Conservation (phyloP, 495 filamentous ascomycete species). For the Neurospora intermedia region DNA sequence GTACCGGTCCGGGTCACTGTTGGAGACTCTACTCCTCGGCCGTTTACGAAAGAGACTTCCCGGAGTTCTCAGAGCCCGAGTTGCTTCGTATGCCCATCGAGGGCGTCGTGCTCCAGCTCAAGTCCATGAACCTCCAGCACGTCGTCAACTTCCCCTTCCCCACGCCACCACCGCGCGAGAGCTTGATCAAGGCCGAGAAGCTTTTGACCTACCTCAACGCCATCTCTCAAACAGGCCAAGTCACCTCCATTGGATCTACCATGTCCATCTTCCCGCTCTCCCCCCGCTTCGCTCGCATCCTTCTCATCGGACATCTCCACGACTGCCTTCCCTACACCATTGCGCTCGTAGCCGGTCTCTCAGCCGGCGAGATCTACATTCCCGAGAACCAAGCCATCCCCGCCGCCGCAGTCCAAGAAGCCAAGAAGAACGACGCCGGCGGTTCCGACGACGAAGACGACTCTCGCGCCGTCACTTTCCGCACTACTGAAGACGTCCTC, state of each 20-base stretch:
- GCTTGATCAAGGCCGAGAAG: constrained; percentile 76
- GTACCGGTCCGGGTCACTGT: constrained; percentile 93
- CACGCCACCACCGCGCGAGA: constrained; percentile 72
- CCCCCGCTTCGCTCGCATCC: constrained; percentile 82
- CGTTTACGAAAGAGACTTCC: constrained; percentile 84
- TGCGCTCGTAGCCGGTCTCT: constrained; percentile 78
- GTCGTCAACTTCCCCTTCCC: constrained; percentile 97
- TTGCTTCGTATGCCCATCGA: constrained; percentile 89
- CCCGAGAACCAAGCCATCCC: constrained; percentile 68
- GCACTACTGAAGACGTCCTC: constrained; percentile 54
- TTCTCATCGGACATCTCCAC: constrained; percentile 76
- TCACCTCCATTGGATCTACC: constrained; percentile 64
- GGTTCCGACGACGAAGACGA: constrained; percentile 12
- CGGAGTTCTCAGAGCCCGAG: constrained; percentile 78
- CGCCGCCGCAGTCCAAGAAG: constrained; percentile 24
- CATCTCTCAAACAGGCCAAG: constrained; percentile 54
- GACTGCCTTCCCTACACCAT: constrained; percentile 78
- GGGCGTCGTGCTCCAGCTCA: constrained; percentile 84
- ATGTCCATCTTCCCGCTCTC: constrained; percentile 84
- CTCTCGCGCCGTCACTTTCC: constrained; percentile 19
- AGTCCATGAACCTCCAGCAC: constrained; percentile 85
- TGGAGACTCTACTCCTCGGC: constrained; percentile 91
- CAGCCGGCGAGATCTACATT: constrained; percentile 82
- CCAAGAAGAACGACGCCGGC: constrained; percentile 7
- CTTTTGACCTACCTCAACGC: constrained; percentile 66